phyloP scores from a whole-genome alignment of 2,329 filamentous ascomycete genomes.

The Talaromyces islandicus region DNA sequence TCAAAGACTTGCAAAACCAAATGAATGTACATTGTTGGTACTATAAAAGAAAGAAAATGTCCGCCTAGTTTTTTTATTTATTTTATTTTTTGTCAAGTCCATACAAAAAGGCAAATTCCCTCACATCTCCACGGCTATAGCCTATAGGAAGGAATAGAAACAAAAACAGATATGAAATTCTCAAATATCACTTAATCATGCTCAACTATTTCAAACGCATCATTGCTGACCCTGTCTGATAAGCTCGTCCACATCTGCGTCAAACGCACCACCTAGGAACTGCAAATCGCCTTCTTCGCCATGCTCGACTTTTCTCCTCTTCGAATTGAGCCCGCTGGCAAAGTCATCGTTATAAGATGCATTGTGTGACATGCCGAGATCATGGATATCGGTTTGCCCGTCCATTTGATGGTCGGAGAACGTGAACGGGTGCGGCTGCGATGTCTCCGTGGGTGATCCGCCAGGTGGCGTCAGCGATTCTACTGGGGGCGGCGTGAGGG shows the following conservation, averaged over 20 bases:
- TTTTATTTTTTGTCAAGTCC: background rate
- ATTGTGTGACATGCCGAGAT: slow-evolving; percentile 13
- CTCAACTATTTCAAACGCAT: background rate
- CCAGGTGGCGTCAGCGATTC: slow-evolving; percentile 48
- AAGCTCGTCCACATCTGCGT: slow-evolving; percentile 57
- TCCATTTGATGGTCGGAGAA: slow-evolving; percentile 14
- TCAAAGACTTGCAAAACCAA: background rate
- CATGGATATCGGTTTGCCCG: slow-evolving; percentile 22
- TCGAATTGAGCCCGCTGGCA: slow-evolving; percentile 29
- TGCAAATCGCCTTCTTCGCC: slow-evolving; percentile 38
- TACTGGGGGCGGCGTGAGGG: slow-evolving; percentile 72
- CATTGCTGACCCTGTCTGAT: slow-evolving; percentile 41
- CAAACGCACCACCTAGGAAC: slow-evolving; percentile 47
- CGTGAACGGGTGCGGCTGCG: slow-evolving; percentile 9
- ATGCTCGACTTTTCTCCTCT: slow-evolving; percentile 46
- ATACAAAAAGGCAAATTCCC: background rate
- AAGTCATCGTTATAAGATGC: slow-evolving; percentile 17
- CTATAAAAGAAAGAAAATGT: background rate
- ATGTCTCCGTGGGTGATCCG: background rate
- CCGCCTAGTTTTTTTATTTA: background rate
- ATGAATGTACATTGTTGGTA: background rate
- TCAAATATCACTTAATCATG: background rate
- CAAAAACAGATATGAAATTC: background rate
- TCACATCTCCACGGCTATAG: background rate
- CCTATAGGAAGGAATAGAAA: background rate